Conservation (phyloP, 306 rosid genomes). For the Cicer chorassanicum region DNA sequence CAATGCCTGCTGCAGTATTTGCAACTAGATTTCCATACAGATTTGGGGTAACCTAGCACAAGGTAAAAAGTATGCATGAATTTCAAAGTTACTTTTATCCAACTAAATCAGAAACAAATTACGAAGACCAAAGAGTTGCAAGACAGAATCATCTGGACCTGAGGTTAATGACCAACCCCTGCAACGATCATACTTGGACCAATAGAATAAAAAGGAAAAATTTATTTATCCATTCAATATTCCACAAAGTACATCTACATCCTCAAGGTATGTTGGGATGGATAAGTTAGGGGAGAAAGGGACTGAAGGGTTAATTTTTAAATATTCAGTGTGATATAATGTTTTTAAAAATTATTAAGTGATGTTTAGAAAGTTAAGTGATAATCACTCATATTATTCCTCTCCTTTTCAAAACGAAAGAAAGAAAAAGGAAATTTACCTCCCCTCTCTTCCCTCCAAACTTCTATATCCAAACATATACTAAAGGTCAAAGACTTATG, state of each 20-base stretch:
- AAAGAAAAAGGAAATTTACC: not conserved
- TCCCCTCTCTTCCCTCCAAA: not conserved
- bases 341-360: not conserved
- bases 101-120: not conserved
- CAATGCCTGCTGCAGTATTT: slow-evolving; percentile 98
- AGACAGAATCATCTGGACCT: slow-evolving; percentile 17
- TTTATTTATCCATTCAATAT: slow-evolving; percentile 20
- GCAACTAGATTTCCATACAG: slow-evolving; percentile 95
- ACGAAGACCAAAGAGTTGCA: slow-evolving; percentile 14
- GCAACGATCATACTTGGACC: slow-evolving; percentile 10
- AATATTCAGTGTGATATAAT: not conserved
- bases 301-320: not conserved
- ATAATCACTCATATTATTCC: not conserved
- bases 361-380: not conserved
- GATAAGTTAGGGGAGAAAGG: not conserved
- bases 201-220: slow-evolving; percentile 11
- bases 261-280: slow-evolving; percentile 1
- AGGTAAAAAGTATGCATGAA: slow-evolving; percentile 40
- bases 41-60: slow-evolving; percentile 90
- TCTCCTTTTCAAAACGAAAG: not conserved
- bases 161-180: slow-evolving; percentile 10
- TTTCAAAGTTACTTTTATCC: not conserved
- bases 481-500: not conserved
- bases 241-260: not conserved
- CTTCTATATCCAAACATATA: not conserved